Percentiles rank a stretch among this genome's conserved stretches.
Conservation (phyloP, 495 filamentous ascomycete genomes). For the Penicillium subrubescens region DNA sequence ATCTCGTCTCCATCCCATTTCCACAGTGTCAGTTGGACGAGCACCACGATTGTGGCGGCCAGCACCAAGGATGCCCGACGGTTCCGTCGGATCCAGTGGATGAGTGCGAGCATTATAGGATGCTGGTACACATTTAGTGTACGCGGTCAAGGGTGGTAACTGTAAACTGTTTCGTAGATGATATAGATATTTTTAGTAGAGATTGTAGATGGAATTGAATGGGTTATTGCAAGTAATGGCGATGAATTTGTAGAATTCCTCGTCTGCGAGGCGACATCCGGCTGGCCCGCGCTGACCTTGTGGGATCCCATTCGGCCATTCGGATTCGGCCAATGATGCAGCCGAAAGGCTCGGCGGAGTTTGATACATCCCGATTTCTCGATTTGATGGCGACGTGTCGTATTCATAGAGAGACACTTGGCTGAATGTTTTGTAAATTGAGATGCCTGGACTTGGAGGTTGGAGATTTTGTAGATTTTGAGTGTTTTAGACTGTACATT, state of each 20-base stretch:
- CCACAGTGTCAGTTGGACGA: background rate
- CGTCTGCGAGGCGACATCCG: constrained; percentile 1
- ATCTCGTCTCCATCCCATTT: background rate
- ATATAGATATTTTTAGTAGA: background rate
- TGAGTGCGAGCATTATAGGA: background rate
- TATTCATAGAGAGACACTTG: background rate
- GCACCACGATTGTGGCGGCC: background rate
- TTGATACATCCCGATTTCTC: background rate
- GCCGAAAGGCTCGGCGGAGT: background rate
- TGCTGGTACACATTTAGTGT: background rate
- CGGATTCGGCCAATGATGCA: constrained; percentile 7
- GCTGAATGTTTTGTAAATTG: background rate
- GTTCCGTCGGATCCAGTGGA: constrained; percentile 9
- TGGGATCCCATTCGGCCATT: constrained; percentile 1
- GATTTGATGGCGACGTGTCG: background rate
- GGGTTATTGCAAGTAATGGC: background rate
- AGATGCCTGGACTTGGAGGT: background rate
- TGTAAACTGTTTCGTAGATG: background rate
- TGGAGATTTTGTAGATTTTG: background rate
- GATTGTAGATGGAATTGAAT: background rate
- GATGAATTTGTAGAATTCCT: background rate
- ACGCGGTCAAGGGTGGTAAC: background rate
- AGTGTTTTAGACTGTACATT: background rate
- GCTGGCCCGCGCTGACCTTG: constrained; percentile 8
- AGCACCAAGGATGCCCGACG: constrained; percentile 2